phyloP scores from a whole-genome alignment of 1,139 yeast species.

The Suhomyces ambrosiae region DNA sequence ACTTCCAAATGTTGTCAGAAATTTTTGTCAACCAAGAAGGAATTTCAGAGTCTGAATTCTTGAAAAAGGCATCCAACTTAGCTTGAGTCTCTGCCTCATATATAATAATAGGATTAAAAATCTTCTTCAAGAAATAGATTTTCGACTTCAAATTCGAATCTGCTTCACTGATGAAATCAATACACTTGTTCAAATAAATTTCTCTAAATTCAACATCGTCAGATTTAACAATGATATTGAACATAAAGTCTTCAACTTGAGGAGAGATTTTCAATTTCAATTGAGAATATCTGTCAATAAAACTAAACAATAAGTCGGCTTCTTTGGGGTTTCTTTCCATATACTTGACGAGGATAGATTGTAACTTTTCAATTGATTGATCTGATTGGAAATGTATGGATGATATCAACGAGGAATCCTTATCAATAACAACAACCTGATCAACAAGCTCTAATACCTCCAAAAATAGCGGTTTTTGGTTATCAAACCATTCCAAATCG shows the following conservation, averaged over 20 bases:
- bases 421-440: constrained; percentile 45
- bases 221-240: constrained; percentile 56
- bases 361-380: constrained; percentile 68
- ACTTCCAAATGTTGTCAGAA: constrained; percentile 72
- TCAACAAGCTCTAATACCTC: constrained; percentile 49
- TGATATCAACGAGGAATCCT: constrained; percentile 52
- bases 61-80: constrained; percentile 52
- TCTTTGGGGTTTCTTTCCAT: constrained; percentile 39
- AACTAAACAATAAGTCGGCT: constrained; percentile 42
- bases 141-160: constrained; percentile 53
- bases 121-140: constrained; percentile 60
- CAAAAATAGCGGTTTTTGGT: constrained; percentile 53
- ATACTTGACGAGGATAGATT: constrained; percentile 52
- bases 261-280: constrained; percentile 51
- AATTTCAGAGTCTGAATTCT: constrained; percentile 19
- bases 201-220: constrained; percentile 50
- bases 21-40: constrained; percentile 67
- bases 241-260: constrained; percentile 58
- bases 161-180: constrained; percentile 47
- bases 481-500: constrained; percentile 64
- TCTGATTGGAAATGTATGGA: constrained; percentile 72
- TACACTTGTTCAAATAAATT: constrained; percentile 53
- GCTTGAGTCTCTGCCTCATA: constrained; percentile 60
- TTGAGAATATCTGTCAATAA: constrained; percentile 51
- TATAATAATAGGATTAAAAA: constrained; percentile 67